Evolutionary conservation across 1,284 basidiomycete genomes (phyloP).

Genomic region (Wolfiporia cocos): DNA sequence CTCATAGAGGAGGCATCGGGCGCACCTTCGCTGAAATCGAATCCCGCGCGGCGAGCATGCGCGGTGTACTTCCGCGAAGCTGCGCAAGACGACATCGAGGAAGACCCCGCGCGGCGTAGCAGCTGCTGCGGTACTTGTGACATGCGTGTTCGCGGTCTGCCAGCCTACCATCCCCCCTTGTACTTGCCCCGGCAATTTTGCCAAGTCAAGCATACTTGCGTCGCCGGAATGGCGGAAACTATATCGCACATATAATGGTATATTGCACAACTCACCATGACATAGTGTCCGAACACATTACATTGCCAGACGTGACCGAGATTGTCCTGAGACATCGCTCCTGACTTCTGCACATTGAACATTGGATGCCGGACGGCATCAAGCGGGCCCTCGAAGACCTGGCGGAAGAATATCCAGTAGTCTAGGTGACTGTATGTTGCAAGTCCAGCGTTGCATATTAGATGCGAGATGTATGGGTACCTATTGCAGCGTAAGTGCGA

Average conservation of each 20-base stretch:
- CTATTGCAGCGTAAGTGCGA: constrained; percentile 30
- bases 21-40: no score
- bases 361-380: constrained; percentile 49
- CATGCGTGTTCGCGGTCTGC: no score
- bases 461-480: constrained; percentile 77
- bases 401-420: constrained; percentile 42
- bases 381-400: constrained; percentile 45
- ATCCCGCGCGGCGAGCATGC: no score
- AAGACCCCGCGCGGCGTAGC: no score
- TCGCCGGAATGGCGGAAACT: no score
- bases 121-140: no score
- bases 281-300: constrained; percentile 82
- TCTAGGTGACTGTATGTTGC: constrained; percentile 58
- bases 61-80: no score
- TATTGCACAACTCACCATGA: constrained; percentile 51
- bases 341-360: constrained; percentile 58
- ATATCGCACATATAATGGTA: background rate
- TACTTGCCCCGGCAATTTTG: no score
- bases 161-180: no score
- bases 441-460: constrained; percentile 81
- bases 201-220: no score
- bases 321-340: constrained; percentile 62
- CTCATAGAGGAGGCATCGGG: no score
- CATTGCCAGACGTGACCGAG: constrained; percentile 83
- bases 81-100: no score